A percentile compares a stretch with the other conserved stretches of the same genome.
These are phyloP conservation scores for Salix koriyanagi DNA, from an alignment of 345 rosid genomes.

Conservation along the genomic window DNA sequence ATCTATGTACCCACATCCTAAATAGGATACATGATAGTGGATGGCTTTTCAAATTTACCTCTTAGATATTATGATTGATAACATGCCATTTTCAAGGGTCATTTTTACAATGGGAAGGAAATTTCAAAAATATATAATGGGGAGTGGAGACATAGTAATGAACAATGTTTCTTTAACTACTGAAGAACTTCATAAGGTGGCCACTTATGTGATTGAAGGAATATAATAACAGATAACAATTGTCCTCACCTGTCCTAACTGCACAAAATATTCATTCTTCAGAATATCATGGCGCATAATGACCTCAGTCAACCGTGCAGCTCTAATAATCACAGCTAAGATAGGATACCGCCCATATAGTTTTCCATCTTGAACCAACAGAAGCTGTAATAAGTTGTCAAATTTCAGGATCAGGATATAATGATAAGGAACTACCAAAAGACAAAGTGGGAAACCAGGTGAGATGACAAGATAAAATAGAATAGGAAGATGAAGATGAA, in stretches of 20 bases:
- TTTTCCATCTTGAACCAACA: constrained; percentile 95
- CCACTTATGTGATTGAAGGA: not conserved
- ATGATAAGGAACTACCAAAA: not conserved
- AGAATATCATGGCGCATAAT: constrained; percentile 60
- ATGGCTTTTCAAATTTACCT: not conserved
- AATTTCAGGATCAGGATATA: constrained; percentile 7
- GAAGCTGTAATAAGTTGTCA: constrained; percentile 49
- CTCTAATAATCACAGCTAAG: constrained; percentile 59
- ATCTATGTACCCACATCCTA: not conserved
- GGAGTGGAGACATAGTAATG: not conserved
- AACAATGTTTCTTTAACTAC: not conserved
- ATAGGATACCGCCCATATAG: constrained; percentile 84
- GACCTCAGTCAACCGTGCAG: constrained; percentile 67
- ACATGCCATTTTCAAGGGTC: not conserved
- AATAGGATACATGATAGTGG: not conserved
- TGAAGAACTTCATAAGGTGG: not conserved
- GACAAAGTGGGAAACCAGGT: constrained; percentile 7
- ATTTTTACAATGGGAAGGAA: not conserved
- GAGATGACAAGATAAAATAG: not conserved
- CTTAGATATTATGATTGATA: not conserved
- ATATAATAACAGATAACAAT: not conserved
- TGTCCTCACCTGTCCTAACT: constrained; percentile 63
- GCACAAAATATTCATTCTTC: constrained; percentile 64
- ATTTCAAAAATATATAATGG: not conserved
- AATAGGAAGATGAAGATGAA: not conserved